Evolutionary conservation across 1,284 basidiomycete genomes (phyloP).

Genomic region (Naganishia cerealis): DNA sequence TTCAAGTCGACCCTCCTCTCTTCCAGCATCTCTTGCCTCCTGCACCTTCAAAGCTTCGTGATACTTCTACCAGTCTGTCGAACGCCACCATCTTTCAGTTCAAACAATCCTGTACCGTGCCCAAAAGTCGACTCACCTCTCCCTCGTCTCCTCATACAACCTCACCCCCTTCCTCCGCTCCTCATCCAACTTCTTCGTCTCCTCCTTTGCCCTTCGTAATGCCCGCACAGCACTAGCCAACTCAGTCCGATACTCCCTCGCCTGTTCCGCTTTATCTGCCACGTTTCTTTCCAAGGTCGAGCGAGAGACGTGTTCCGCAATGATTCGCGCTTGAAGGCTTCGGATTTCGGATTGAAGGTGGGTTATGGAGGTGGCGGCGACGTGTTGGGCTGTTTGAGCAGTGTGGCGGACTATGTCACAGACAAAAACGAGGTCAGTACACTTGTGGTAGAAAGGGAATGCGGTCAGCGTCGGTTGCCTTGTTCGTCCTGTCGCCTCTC

Average conservation of each 20-base stretch:
- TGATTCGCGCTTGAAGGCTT: constrained; percentile 47
- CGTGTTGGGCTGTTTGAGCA: constrained; percentile 10
- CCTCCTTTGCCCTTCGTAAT: constrained; percentile 46
- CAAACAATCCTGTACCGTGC: background rate
- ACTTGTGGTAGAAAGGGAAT: too few species aligned
- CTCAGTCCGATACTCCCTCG: constrained; percentile 45
- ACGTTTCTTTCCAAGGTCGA: constrained; percentile 42
- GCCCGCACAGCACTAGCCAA: constrained; percentile 46
- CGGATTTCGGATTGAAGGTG: constrained; percentile 40
- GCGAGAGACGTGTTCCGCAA: constrained; percentile 47
- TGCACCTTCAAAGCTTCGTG: constrained; percentile 48
- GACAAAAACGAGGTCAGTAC: too few species aligned
- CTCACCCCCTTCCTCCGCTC: constrained; percentile 43
- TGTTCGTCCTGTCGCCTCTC: background rate
- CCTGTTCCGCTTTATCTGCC: constrained; percentile 38
- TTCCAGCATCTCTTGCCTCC: constrained; percentile 46
- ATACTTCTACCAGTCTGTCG: constrained; percentile 44
- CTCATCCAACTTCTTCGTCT: constrained; percentile 48
- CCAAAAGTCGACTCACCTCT: constrained; percentile 41
- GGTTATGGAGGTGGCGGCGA: constrained; percentile 1
- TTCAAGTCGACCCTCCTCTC: constrained; percentile 49
- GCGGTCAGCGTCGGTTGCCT: background rate
- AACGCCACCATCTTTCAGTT: background rate
- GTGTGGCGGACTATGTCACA: background rate
- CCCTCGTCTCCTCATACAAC: constrained; percentile 47